These are phyloP conservation scores for Curvularia hawaiiensis DNA, from an alignment of 2,329 filamentous ascomycete species.

Conservation along the genomic window DNA sequence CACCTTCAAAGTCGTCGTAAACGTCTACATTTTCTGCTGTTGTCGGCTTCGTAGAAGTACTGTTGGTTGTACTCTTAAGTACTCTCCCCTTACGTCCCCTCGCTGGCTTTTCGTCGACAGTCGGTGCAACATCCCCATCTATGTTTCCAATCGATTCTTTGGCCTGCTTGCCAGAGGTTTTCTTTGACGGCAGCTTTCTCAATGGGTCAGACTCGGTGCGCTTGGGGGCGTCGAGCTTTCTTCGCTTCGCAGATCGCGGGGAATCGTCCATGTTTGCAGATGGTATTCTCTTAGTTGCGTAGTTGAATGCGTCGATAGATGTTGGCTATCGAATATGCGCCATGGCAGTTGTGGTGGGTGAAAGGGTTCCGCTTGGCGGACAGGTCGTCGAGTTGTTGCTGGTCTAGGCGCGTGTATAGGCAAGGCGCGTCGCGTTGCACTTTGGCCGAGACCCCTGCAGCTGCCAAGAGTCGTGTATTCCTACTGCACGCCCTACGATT, in stretches of 20 bases:
- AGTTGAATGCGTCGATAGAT: not conserved
- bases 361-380: constrained; percentile 3
- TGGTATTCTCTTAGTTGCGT: not conserved
- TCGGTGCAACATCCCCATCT: constrained; percentile 15
- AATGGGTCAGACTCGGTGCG: constrained; percentile 30
- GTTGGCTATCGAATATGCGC: constrained; percentile 5
- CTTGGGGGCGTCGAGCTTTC: constrained; percentile 41
- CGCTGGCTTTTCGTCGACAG: constrained; percentile 17
- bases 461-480: constrained; percentile 13
- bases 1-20: constrained; percentile 53
- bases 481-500: constrained; percentile 28
- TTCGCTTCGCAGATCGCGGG: constrained; percentile 44
- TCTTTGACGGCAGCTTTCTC: constrained; percentile 25
- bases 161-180: constrained; percentile 28
- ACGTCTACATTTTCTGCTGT: constrained; percentile 39
- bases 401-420: constrained; percentile 18
- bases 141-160: constrained; percentile 22
- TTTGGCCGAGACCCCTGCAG: constrained; percentile 20
- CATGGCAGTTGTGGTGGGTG: constrained; percentile 14
- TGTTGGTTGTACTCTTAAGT: constrained; percentile 18
- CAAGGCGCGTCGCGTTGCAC: constrained; percentile 28
- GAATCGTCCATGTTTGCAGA: constrained; percentile 38
- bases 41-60: constrained; percentile 14
- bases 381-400: constrained; percentile 8
- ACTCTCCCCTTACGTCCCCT: constrained; percentile 12